Percentiles rank a stretch among this genome's conserved stretches.
phyloP scores from a whole-genome alignment of 495 filamentous ascomycete species.

The Penicillium psychrofluorescens region DNA sequence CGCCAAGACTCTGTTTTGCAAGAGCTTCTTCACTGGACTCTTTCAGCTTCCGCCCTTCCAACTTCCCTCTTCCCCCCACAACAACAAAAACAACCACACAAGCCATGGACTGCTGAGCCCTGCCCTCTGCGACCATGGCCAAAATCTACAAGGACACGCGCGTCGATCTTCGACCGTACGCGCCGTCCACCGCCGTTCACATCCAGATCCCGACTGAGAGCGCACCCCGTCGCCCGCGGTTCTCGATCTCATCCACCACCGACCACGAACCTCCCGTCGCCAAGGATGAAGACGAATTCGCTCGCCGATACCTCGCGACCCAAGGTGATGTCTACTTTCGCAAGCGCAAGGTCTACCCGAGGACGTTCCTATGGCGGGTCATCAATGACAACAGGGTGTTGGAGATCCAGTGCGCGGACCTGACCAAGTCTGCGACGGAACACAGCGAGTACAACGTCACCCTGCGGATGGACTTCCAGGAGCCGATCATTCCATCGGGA shows the following conservation, averaged over 20 bases:
- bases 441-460: conserved; percentile 61
- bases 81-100: conserved; percentile 34
- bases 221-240: conserved; percentile 34
- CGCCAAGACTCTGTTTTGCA: conserved; percentile 43
- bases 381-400: conserved; percentile 73
- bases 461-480: conserved; percentile 68
- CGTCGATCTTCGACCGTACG: conserved; percentile 70
- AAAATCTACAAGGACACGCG: conserved; percentile 80
- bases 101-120: conserved; percentile 10
- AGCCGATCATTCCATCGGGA: conserved; percentile 61
- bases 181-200: conserved; percentile 59
- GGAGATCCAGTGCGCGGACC: conserved; percentile 74
- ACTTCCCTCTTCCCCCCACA: conserved; percentile 16
- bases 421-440: conserved; percentile 60
- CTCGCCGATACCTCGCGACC: conserved; percentile 62
- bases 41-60: conserved; percentile 29
- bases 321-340: conserved; percentile 82
- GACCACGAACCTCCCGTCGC: conserved; percentile 31
- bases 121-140: conserved; percentile 32
- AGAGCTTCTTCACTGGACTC: conserved; percentile 15
- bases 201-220: conserved; percentile 59
- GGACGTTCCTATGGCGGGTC: conserved; percentile 84
- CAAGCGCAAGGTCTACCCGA: conserved; percentile 62
- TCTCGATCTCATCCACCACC: conserved; percentile 34
- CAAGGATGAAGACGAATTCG: conserved; percentile 70